These are phyloP conservation scores for Pseudogymnoascus destructans DNA, from an alignment of 2,329 filamentous ascomycete genomes.

Conservation along the genomic window DNA sequence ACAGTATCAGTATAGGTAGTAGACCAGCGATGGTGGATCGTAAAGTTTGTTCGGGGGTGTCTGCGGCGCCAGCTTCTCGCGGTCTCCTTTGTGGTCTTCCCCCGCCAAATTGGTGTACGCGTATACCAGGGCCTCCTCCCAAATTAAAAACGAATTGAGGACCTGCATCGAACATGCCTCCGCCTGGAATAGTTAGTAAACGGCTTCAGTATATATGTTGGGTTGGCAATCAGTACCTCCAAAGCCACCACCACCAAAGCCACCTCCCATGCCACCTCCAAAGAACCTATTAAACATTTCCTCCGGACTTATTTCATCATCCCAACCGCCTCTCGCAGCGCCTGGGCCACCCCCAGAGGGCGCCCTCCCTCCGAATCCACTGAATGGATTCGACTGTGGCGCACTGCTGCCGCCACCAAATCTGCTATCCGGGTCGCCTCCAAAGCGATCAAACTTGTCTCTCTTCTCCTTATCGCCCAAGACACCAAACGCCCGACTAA, in stretches of 20 bases:
- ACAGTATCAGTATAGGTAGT: slow-evolving; percentile 78
- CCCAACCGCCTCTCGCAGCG: slow-evolving; percentile 49
- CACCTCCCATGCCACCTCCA: slow-evolving; percentile 44
- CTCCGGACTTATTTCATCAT: slow-evolving; percentile 88
- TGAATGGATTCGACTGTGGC: slow-evolving; percentile 50
- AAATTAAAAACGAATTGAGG: slow-evolving; percentile 93
- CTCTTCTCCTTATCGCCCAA: slow-evolving; percentile 90
- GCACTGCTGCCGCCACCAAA: slow-evolving; percentile 46
- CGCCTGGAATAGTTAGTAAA: slow-evolving; percentile 27
- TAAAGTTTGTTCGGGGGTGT: slow-evolving; percentile 38
- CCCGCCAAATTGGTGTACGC: slow-evolving; percentile 92
- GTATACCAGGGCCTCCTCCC: slow-evolving; percentile 78
- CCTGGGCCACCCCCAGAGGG: slow-evolving; percentile 20
- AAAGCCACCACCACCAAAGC: slow-evolving; percentile 39
- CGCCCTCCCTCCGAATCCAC: slow-evolving; percentile 40
- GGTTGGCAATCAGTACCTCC: slow-evolving; percentile 43
- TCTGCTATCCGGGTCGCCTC: slow-evolving; percentile 81
- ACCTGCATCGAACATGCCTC: slow-evolving; percentile 56
- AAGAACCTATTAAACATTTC: slow-evolving; percentile 98
- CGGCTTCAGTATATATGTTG: slow-evolving; percentile 26
- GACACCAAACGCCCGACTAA: slow-evolving; percentile 83
- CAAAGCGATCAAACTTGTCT: slow-evolving; percentile 73
- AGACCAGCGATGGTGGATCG: slow-evolving; percentile 52
- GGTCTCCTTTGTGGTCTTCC: slow-evolving; percentile 63
- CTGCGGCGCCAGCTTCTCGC: slow-evolving; percentile 43